phyloP scores from a whole-genome alignment of 768 basidiomycete species.

The Psilocybe cyanescens region DNA sequence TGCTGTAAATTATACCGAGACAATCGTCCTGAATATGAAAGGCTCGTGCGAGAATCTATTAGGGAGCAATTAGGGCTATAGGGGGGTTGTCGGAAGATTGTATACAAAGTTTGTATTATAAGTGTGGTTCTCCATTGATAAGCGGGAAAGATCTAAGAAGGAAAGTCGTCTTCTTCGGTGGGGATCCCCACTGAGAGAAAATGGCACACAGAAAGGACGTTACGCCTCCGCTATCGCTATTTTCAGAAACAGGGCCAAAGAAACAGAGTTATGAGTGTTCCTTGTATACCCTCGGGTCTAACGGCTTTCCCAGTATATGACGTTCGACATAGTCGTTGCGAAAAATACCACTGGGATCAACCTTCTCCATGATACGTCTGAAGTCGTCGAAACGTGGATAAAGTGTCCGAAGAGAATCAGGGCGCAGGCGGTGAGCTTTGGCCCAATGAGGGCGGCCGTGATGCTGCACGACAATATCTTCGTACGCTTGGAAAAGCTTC shows the following conservation, averaged over 20 bases:
- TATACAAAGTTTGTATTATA: constrained; percentile 6
- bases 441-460: constrained; percentile 96
- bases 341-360: constrained; percentile 80
- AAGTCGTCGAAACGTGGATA: constrained; percentile 90
- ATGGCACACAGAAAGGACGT: not conserved
- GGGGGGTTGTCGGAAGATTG: not conserved
- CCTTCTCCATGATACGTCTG: constrained; percentile 59
- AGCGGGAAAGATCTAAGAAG: not conserved
- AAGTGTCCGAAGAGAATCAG: constrained; percentile 59
- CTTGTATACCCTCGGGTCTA: constrained; percentile 48
- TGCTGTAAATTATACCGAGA: constrained; percentile 97
- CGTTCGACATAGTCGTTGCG: constrained; percentile 89
- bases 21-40: constrained; percentile 86
- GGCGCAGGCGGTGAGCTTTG: constrained; percentile 80
- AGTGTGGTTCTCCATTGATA: not conserved
- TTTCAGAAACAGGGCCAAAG: not conserved
- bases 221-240: not conserved
- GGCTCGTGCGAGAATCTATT: constrained; percentile 81
- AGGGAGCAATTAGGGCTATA: constrained; percentile 83
- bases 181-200: not conserved
- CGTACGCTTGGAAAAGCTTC: constrained; percentile 75
- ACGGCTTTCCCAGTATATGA: constrained; percentile 74
- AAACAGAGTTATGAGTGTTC: constrained; percentile 21
- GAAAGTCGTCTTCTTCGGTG: not conserved
- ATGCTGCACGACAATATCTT: constrained; percentile 67